Conservation (phyloP, 768 basidiomycete species). For the Termitomyces sp. region DNA sequence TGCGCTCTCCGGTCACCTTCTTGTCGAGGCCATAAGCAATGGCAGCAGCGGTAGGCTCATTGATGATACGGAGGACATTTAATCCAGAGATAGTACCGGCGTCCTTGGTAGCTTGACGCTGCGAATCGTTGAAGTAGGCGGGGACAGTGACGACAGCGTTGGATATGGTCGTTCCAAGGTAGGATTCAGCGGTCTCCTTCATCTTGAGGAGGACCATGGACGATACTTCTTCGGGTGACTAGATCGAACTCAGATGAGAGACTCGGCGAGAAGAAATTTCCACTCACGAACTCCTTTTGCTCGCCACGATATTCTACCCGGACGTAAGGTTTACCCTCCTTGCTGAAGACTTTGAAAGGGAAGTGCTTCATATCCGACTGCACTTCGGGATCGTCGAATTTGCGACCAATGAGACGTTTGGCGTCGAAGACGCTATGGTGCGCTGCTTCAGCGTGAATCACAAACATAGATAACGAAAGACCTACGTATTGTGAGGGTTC, state of each 20-base stretch:
- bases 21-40: conserved; percentile 99
- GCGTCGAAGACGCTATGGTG: conserved; percentile 85
- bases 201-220: conserved; percentile 97
- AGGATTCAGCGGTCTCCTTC: conserved; percentile 98
- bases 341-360: conserved; percentile 89
- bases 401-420: conserved; percentile 95
- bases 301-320: conserved; percentile 90
- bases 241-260: conserved; percentile 25
- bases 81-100: conserved; percentile 92
- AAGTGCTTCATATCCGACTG: conserved; percentile 86
- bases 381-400: conserved; percentile 81
- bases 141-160: conserved; percentile 97
- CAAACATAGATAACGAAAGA: conserved; percentile 8
- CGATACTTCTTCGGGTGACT: conserved; percentile 96
- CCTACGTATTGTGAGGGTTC: conserved; percentile 91
- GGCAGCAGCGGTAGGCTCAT: conserved; percentile 97
- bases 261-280: neutral
- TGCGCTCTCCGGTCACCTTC: conserved; percentile 84
- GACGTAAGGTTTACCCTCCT: conserved; percentile 84
- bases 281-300: conserved; percentile 84
- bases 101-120: conserved; percentile 98
- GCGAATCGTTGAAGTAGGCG: conserved; percentile 99
- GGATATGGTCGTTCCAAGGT: conserved; percentile 76
- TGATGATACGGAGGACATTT: conserved; percentile 97
- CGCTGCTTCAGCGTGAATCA: conserved; percentile 2